Percentiles rank a stretch among this genome's conserved stretches.
Evolutionary conservation across 176 grass and related monocot genomes (phyloP).

Genomic region (Coix lacrymajobi): DNA sequence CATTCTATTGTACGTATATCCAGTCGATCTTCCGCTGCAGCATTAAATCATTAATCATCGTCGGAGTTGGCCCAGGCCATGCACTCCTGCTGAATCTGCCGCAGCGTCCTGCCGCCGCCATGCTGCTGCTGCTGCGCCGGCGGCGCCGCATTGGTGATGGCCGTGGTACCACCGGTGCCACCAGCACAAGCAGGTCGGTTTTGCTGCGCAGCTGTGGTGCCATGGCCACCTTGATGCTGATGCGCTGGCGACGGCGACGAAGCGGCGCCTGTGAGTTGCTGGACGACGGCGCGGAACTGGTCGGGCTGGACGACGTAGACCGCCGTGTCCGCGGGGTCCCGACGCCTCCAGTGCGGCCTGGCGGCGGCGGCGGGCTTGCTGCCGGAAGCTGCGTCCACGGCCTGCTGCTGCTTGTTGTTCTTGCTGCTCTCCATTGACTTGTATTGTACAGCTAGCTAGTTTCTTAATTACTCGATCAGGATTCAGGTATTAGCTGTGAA

Average conservation of each 20-base stretch:
- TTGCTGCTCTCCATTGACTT: neutral
- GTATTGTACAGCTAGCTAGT: too few relatives aligned
- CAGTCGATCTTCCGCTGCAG: neutral
- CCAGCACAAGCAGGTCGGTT: neutral
- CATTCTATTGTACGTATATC: too few relatives aligned
- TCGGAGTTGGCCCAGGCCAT: conserved; percentile 26
- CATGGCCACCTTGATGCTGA: neutral
- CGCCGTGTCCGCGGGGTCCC: conserved; percentile 23
- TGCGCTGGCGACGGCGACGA: neutral
- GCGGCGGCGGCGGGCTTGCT: neutral
- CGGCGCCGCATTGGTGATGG: neutral
- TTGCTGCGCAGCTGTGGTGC: neutral
- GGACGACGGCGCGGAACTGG: conserved; percentile 42
- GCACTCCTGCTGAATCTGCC: conserved; percentile 33
- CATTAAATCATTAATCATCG: neutral
- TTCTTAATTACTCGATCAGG: neutral
- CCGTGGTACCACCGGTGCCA: too few relatives aligned
- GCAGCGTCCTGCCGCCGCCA: conserved; percentile 14
- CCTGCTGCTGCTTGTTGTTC: neutral
- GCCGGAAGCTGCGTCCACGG: neutral
- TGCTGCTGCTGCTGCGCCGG: neutral
- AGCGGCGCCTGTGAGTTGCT: conserved; percentile 35
- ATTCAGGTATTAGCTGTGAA: too few relatives aligned
- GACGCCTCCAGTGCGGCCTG: conserved; percentile 35
- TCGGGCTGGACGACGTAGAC: conserved; percentile 36